Base-by-base conservation (phyloP, 176 grass and related monocot genomes). In the barley (Hordeum vulgare) region DNA sequence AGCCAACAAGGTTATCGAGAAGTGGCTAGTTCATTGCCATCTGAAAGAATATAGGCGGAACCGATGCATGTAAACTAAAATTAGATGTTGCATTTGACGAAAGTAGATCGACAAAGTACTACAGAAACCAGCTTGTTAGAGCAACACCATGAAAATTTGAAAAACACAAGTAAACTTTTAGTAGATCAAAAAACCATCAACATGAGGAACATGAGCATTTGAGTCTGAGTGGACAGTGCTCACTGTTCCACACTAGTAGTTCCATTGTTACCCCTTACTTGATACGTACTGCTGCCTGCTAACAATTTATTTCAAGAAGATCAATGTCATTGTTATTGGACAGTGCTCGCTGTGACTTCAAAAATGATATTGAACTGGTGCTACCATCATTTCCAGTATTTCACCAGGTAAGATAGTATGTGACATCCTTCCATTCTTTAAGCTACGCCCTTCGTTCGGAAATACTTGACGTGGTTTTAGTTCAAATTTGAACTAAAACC, bases 361-460 rank as follows among this genome's bases (percentile, higher is more conserved):
- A 54, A 1, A 75, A 66, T 66, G 15, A 66, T 51, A 59, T 21
- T 36, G 44, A 84, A 67, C 12, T 89, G 47, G 61, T 67, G 81
- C 10, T 66, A 83, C 29, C 17, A 61, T 8, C 4, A 65, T 37
- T 39, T 71, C 47, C 0, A 45, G 6, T 20, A 74, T 27, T 57
- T 83, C 11, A 83, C 28, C 11, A 64, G 33, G 65, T 64, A 65
- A 70, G 31, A 27, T 68, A 71, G 39, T 61, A 33, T 78, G 28
- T 33, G 58, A 11, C 7, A 23, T 59, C 56, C 25, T 23, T 29
- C 29, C 61, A 35, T 17, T 27, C 11, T 44, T 79, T 74, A 73
- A 58, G 20, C 13, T 33, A 51, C 17, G 3, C 3, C 31, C 3
- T 33, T 33, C 3, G 3, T 33, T 33, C 31, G 31, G 31, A 33